A percentile compares a stretch with the other conserved stretches of the same genome.
Evolutionary conservation across 345 rosid genomes (phyloP).

Genomic region (Nasturtium officinale): DNA sequence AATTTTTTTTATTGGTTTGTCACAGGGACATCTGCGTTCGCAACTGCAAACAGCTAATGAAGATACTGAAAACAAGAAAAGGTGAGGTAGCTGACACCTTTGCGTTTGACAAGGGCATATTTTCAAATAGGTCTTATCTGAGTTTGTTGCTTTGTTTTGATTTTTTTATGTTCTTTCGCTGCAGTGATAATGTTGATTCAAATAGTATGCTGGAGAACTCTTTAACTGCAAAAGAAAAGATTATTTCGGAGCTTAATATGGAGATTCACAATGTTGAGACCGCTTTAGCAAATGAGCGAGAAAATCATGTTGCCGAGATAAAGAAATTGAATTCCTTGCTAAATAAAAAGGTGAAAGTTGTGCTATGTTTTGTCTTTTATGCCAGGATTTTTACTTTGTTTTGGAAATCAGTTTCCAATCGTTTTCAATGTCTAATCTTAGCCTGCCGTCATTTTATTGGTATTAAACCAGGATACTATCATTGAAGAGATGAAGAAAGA

Average conservation of each 20-base stretch:
- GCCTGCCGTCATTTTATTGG: conserved; percentile 3
- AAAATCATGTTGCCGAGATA: conserved; percentile 73
- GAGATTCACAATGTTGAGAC: conserved; percentile 90
- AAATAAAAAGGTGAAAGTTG: conserved; percentile 66
- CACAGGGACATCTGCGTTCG: conserved; percentile 80
- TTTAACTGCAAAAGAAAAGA: conserved; percentile 86
- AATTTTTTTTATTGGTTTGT: conserved; percentile 31
- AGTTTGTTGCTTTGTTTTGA: conserved; percentile 7
- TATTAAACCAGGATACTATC: conserved; percentile 61
- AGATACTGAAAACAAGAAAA: conserved; percentile 68
- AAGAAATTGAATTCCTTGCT: conserved; percentile 72
- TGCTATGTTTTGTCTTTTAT: conserved; percentile 2
- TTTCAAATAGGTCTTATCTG: conserved; percentile 2
- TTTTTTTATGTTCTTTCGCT: conserved; percentile 28
- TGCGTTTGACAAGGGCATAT: conserved; percentile 14
- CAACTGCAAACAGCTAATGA: conserved; percentile 89
- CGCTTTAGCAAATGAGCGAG: conserved; percentile 76
- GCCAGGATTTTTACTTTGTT: not conserved
- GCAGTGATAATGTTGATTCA: conserved; percentile 79
- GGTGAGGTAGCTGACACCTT: conserved; percentile 49
- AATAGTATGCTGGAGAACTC: conserved; percentile 85
- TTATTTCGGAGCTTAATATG: conserved; percentile 86
- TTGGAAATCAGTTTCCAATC: not conserved
- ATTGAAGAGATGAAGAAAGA: conserved; percentile 91
- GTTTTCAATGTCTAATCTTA: conserved; percentile 20